phyloP scores from a whole-genome alignment of 1,284 basidiomycete species.

The Cryptococcus jaspeensis region DNA sequence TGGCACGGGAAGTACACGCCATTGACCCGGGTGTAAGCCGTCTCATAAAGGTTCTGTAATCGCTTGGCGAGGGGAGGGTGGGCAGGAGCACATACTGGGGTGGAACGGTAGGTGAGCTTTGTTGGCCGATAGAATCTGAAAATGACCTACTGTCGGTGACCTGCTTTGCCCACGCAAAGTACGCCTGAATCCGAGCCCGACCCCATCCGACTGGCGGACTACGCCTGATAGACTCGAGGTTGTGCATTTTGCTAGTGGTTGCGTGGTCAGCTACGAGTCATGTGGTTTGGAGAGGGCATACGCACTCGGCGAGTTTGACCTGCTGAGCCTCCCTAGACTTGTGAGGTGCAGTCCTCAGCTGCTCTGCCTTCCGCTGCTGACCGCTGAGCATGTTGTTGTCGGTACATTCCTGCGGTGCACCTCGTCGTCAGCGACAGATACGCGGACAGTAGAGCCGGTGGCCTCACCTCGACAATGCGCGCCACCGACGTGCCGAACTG shows the following conservation, averaged over 20 bases:
- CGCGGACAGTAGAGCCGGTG: not conserved
- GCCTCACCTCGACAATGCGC: slow-evolving; percentile 44
- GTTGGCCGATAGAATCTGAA: not conserved
- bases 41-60: slow-evolving; percentile 47
- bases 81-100: slow-evolving; percentile 40
- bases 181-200: slow-evolving; percentile 45
- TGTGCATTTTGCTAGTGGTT: slow-evolving; percentile 50
- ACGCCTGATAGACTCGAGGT: slow-evolving; percentile 49
- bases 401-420: slow-evolving; percentile 41
- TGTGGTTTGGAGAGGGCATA: not conserved
- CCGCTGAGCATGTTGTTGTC: slow-evolving; percentile 39
- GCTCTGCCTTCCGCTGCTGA: slow-evolving; percentile 45
- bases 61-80: slow-evolving; percentile 41
- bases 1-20: slow-evolving; percentile 47
- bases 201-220: slow-evolving; percentile 49
- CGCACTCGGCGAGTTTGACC: slow-evolving; percentile 52
- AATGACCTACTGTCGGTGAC: slow-evolving; percentile 47
- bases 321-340: slow-evolving; percentile 50
- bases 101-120: not conserved
- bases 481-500: slow-evolving; percentile 49
- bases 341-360: slow-evolving; percentile 45
- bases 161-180: slow-evolving; percentile 52
- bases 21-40: slow-evolving; percentile 43
- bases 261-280: not conserved
- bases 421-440: too few species aligned